Evolutionary conservation across 495 filamentous ascomycete genomes (phyloP), one percentile per base, ranked within the genome.

Genomic region (Cercophora samala): DNA sequence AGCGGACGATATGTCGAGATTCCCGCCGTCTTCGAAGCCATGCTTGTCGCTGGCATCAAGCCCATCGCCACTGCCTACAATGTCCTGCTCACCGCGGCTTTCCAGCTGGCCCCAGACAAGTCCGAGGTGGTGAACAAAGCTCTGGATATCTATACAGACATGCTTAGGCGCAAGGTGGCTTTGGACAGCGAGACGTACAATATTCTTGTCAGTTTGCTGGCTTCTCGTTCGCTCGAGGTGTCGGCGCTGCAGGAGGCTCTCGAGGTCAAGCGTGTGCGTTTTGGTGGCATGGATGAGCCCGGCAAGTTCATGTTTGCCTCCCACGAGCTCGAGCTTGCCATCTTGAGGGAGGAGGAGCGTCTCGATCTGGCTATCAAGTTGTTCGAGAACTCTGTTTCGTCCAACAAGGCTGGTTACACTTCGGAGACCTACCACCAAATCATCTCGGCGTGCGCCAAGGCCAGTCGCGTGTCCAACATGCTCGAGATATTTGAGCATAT

Each of bases 121-220:
- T 87, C 89, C 60, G 91, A 93, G 78, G 85, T 93, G 11, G 89
- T 97, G 24, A 87, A 91, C 58, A 97, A 96, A 79, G 93, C 91
- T 5, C 85, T 98, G 60, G 93, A 93, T 83, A 90, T 98, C 65
- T 98, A 98, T 80, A 90, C 92, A 54, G 92, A 97, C 75, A 97
- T 99, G 94, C 89, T 97, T 69, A 86, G 90, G 67, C 90, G 93
- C 59, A 89, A 89, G 71, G 88, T 97, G 54, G 77, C 83, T 25
- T 94, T 94, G 18, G 89, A 96, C 73, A 87, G 89, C 66, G 84
- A 88, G 63, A 98, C 93, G 6, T 98, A 96, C 78, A 86, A 91
- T 72, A 92, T 90, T 3, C 79, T 99, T 13, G 89, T 99, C 66
- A 86, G 90, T 68, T 79, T 96, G 52, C 85, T 98, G 37, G 89